phyloP scores from a whole-genome alignment of 106 monocot genomes.

The Ottelia alismoides region DNA sequence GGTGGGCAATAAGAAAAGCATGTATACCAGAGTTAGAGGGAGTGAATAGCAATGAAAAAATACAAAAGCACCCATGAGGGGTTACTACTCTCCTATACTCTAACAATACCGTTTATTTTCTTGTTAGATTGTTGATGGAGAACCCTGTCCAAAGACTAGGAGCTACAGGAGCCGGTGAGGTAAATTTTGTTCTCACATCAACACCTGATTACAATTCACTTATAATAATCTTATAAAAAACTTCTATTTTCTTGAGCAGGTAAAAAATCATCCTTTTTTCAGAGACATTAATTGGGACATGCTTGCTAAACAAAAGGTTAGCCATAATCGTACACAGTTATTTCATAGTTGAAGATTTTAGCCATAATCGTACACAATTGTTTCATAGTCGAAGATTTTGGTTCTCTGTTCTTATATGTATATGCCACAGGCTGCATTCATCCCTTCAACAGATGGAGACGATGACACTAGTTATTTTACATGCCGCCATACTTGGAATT shows the following conservation, averaged over 20 bases:
- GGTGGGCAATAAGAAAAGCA: too few relatives aligned
- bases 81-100: too few relatives aligned
- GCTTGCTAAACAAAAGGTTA: constrained; percentile 83
- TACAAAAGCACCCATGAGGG: too few relatives aligned
- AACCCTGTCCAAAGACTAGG: constrained; percentile 89
- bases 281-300: constrained; percentile 85
- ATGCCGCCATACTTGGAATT: constrained; percentile 66
- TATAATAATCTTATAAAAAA: too few relatives aligned
- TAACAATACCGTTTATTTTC: too few relatives aligned
- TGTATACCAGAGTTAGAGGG: too few relatives aligned
- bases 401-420: neutral
- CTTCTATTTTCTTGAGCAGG: constrained; percentile 36
- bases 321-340: too few relatives aligned
- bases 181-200: constrained; percentile 19
- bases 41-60: too few relatives aligned
- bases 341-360: too few relatives aligned
- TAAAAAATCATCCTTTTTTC: constrained; percentile 91
- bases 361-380: too few relatives aligned
- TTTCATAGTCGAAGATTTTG: neutral
- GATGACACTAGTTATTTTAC: constrained; percentile 94
- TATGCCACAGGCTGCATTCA: constrained; percentile 65
- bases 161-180: constrained; percentile 92
- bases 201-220: too few relatives aligned
- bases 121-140: constrained; percentile 62
- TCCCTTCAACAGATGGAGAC: constrained; percentile 75